Evolutionary conservation across 2,329 filamentous ascomycete species (phyloP), one percentile per base, ranked within the genome.

Genomic region (Colletotrichum limetticola): DNA sequence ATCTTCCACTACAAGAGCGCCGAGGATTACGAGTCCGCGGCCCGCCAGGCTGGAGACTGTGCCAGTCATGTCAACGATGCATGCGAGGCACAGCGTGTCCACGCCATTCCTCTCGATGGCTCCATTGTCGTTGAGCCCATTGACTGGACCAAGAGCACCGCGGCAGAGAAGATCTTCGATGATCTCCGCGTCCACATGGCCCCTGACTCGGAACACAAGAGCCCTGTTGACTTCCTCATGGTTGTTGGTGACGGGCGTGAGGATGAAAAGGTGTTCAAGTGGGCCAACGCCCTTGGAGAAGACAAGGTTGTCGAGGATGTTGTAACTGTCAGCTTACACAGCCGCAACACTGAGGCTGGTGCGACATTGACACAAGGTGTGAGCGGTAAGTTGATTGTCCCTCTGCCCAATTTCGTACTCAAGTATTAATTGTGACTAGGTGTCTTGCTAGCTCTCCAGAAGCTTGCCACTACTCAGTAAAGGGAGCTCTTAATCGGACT

Each of bases 1-100:
- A 91, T 97, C 71, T 98, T 98, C 86, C 94, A 97, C 82, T 97
- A 97, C 84, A 93, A 94, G 80, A 92, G 91, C 66, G 92, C 93
- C 1, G 93, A 95, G 68, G 94, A 98, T 79, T 90, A 90, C 71
- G 91, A 93, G 64, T 89, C 90, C 28, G 95, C 95, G 0, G 88
- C 90, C 71, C 91, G 95, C 24, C 93, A 95, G 78, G 96, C 95
- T 0, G 93, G 93, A 24, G 96, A 98, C 80, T 97, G 95, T 79
- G 95, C 95, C 0, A 95, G 94, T 74, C 95, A 98, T 78, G 97
- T 98, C 86, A 98, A 98, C 79, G 95, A 98, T 79, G 94, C 95
- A 0, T 98, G 95, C 80, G 92, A 95, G 79, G 90, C 89, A 68
- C 94, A 97, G 82, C 90, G 91, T 37, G 93, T 98, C 5, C 94